Base-by-base conservation (phyloP, 352 stramenopile genomes). In the Pythium scleroteichum region DNA sequence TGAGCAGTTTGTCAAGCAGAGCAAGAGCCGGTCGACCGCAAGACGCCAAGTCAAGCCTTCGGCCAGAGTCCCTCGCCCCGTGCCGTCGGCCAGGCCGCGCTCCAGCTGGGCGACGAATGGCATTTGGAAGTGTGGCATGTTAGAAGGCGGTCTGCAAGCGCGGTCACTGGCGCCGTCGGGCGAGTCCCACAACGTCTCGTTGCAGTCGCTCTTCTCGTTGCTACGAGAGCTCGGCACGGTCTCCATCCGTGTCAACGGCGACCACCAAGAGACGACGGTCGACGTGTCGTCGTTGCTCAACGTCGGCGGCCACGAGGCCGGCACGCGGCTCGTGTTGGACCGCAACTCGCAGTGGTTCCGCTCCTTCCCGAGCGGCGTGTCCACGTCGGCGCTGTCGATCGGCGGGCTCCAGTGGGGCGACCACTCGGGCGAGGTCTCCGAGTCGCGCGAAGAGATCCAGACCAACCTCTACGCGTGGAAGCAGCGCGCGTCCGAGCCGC, bases 391-490 rank as follows among this genome's bases (percentile, higher is more conserved):
- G 13, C 23, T 62, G n/a, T 4, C 7, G 29, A 13, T 53, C 12
- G 54, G 42, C 29, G 41, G 29, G 20, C 33, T 38, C 9, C 16
- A 23, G 40, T 62, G 42, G 42, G 54, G 54, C 32, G 54, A 62
- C 29, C 24, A 62, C 44, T 42, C 35, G 9, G 54, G 42, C 32
- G 48, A 62, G 19, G 14, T 40, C n/a, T 33, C 44, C 24, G 10
- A 16, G 2, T 14, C 54, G 10, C 26, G 17, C 5, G n/a, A 47
- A 16, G 54, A 47, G 26, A 20, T 62, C 40, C 54, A 53, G 24
- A 7, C 41, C 27, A 53, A 53, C 17, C 20, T 62, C 17, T 62
- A 62, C 33, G 54, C 54, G 27, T 62, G 54, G 54, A 6, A 22
- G 2, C 29, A 22, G 23, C 42, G 39, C 3, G 20, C 38, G 1